Percentiles rank a stretch among this genome's conserved stretches.
phyloP scores from a whole-genome alignment of 164 flowering plant species.

The Magnolia changhungtana region DNA sequence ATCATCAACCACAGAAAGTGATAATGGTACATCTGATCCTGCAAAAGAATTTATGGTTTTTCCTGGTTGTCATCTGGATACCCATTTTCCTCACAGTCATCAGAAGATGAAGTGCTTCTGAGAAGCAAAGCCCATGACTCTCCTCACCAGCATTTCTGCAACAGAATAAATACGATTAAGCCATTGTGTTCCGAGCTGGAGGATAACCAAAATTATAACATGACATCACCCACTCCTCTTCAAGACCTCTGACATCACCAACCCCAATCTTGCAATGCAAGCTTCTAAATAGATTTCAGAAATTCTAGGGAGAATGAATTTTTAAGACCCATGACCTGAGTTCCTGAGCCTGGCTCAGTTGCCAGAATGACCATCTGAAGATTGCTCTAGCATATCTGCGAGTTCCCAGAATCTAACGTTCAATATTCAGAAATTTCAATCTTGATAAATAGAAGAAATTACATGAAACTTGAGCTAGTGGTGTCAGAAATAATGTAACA shows the following conservation, averaged over 20 bases:
- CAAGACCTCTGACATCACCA: constrained; percentile 36
- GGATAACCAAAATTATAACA: constrained; percentile 44
- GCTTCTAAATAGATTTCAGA: constrained; percentile 36
- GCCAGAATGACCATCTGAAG: constrained; percentile 74
- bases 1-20: neutral
- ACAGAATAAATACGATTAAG: constrained; percentile 67
- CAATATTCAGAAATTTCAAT: constrained; percentile 47
- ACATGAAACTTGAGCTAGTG: constrained; percentile 15
- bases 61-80: constrained; percentile 38
- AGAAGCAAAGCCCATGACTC: constrained; percentile 61
- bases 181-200: constrained; percentile 33
- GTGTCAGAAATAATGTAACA: constrained; percentile 6
- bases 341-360: constrained; percentile 63
- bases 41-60: constrained; percentile 28
- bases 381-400: constrained; percentile 75
- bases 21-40: constrained; percentile 13
- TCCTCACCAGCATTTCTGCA: constrained; percentile 75
- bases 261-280: constrained; percentile 37
- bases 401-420: constrained; percentile 69
- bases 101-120: constrained; percentile 57
- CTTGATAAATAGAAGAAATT: constrained; percentile 24
- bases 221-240: constrained; percentile 36
- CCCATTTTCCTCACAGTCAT: constrained; percentile 42
- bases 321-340: constrained; percentile 58
- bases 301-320: constrained; percentile 30